phyloP scores from a whole-genome alignment of 805 yeast species.

The Cyberlindnera japonica region DNA sequence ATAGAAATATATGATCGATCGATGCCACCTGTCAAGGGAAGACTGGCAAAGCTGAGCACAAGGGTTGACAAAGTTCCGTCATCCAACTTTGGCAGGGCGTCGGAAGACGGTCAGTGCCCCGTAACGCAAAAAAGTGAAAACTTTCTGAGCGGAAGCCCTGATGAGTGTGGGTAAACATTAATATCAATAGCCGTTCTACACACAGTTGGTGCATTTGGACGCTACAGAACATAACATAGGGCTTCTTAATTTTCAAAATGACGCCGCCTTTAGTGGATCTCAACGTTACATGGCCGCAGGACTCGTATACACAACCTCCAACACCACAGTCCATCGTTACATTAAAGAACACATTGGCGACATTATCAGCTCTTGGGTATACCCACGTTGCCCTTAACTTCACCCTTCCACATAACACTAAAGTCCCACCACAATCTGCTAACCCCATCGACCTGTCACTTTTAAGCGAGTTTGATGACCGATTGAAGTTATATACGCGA shows the following conservation, averaged over 20 bases:
- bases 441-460: slow-evolving; percentile 41
- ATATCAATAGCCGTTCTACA: too few relatives aligned
- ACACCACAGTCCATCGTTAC: slow-evolving; percentile 38
- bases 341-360: slow-evolving; percentile 47
- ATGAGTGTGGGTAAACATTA: too few relatives aligned
- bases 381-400: slow-evolving; percentile 75
- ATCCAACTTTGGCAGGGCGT: too few relatives aligned
- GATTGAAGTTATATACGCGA: slow-evolving; percentile 57
- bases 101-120: too few relatives aligned
- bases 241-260: neutral
- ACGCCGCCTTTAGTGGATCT: slow-evolving; percentile 47
- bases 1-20: too few relatives aligned
- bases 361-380: slow-evolving; percentile 62
- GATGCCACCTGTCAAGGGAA: too few relatives aligned
- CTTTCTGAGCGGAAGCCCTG: too few relatives aligned
- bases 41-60: too few relatives aligned
- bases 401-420: slow-evolving; percentile 31
- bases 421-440: slow-evolving; percentile 8
- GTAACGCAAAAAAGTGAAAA: too few relatives aligned
- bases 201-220: too few relatives aligned
- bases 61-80: too few relatives aligned
- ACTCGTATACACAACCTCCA: slow-evolving; percentile 41
- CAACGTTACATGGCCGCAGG: slow-evolving; percentile 71
- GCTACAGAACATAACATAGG: neutral
- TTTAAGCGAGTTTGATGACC: slow-evolving; percentile 24